Base-by-base conservation (phyloP, 1,284 basidiomycete genomes). In the Trametes pubescens region DNA sequence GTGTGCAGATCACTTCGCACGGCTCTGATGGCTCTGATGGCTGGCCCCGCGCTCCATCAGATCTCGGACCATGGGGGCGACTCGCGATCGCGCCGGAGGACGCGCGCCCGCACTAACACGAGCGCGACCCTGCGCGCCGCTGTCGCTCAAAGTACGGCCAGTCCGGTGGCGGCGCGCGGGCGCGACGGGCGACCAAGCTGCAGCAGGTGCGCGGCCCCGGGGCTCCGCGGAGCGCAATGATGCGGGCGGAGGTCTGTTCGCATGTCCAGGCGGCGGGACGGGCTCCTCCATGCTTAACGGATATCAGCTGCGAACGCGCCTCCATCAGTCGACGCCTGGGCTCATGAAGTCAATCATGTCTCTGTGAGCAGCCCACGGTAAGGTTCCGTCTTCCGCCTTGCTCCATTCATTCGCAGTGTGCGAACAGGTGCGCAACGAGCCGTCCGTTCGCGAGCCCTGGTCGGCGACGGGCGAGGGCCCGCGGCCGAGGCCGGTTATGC, bases 1-100 rank as follows among this genome's bases (percentile, higher is more conserved):
- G 29, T 18, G 5, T 66, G 65, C 61, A 66, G 65, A 66, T 66
- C 65, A 35, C 61, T 66, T 66, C 65, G 53, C 65, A 66, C 65
- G 65, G 35, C 37, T 37, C 16, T 66, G 65, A 66, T 66, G 51
- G 43, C 51, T 53, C 61, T 57, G 61, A 54, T 63, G 56, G 6
- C 26, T 22, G 18, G 18, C 32, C 22, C 53, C 40, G 26, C 26
- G 38, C n/a, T 38, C 44, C 57, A 22, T 32, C 29, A 54, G 59
- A 61, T 61, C 53, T 49, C 49, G 52, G 59, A 18, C 35, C 13
- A 26, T 10, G 18, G 46, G 48, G 29, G 22, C 21, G 52, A 26
- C 34, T 21, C 29, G 48, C 9, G 60, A 61, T 61, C 60, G 60
- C 60, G 48, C 59, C 38, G 38, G 48, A 47, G 59, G 26, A 6